Percentiles rank a stretch among this genome's conserved stretches.
Conservation (phyloP, 2,329 filamentous ascomycete species). For the Triangularia verruculosa region DNA sequence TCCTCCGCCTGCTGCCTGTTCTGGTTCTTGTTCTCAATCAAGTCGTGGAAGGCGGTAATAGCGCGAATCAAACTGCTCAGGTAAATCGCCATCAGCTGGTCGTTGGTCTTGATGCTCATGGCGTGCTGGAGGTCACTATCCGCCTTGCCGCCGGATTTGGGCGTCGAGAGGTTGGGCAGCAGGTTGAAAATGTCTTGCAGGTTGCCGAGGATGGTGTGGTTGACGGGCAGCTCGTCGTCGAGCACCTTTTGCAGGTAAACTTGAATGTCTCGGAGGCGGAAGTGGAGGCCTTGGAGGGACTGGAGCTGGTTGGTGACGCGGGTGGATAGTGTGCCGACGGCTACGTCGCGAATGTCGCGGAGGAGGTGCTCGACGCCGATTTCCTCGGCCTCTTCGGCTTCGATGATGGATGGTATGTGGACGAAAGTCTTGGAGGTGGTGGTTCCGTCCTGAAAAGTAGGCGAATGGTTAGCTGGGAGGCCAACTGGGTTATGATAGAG, state of each 20-base stretch:
- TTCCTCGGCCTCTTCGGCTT: conserved; percentile 97
- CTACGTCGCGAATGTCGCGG: conserved; percentile 96
- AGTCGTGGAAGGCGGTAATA: conserved; percentile 97
- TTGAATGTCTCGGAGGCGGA: conserved; percentile 91
- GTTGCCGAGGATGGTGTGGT: conserved; percentile 95
- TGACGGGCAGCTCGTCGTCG: conserved; percentile 87
- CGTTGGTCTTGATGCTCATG: conserved; percentile 99
- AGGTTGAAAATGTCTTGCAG: conserved; percentile 99
- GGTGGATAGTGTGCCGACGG: conserved; percentile 92
- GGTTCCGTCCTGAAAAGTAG: conserved; percentile 77
- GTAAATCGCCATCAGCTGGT: conserved; percentile 98
- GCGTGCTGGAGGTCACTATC: conserved; percentile 89
- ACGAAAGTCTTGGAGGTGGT: conserved; percentile 97
- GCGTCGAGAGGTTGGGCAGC: conserved; percentile 89
- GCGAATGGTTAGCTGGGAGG: conserved; percentile 13
- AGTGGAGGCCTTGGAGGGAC: conserved; percentile 91
- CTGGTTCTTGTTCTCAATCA: conserved; percentile 99
- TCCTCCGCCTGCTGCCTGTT: conserved; percentile 97
- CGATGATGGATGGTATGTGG: conserved; percentile 96
- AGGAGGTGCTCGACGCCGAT: conserved; percentile 98
- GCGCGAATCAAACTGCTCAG: conserved; percentile 93
- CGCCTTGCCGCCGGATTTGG: conserved; percentile 58
- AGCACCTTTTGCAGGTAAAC: conserved; percentile 95
- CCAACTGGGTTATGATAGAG: neutral
- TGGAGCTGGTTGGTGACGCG: conserved; percentile 97